Conservation (phyloP, 78 protist species). For the Speleostelium caveatum region DNA sequence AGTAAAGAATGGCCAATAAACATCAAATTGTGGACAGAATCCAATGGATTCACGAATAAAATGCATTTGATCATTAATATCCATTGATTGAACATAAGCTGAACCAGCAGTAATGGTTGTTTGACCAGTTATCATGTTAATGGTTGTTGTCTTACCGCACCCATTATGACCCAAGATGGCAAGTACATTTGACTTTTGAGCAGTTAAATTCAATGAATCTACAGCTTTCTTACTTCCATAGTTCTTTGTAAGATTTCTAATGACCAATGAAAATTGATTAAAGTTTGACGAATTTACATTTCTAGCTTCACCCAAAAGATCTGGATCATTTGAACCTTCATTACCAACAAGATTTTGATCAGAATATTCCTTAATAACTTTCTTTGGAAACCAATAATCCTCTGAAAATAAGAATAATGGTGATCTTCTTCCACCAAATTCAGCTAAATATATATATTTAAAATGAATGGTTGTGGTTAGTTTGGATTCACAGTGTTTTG, state of each 20-base stretch:
- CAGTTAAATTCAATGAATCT: not conserved
- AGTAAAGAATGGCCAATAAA: conserved; percentile 87
- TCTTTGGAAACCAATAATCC: conserved; percentile 5
- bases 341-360: not conserved
- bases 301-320: not conserved
- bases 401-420: not conserved
- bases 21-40: conserved; percentile 85
- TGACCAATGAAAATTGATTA: conserved; percentile 1
- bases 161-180: conserved; percentile 74
- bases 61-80: not conserved
- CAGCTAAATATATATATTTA: no score
- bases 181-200: conserved; percentile 33
- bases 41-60: conserved; percentile 69
- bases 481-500: no score
- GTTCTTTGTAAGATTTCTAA: conserved; percentile 9
- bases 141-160: conserved; percentile 81
- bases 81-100: conserved; percentile 4
- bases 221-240: conserved; percentile 34
- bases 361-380: not conserved
- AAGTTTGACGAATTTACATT: conserved; percentile 1
- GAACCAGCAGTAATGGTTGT: conserved; percentile 3
- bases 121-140: conserved; percentile 88
- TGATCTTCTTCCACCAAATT: conserved; percentile 10
- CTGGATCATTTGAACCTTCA: not conserved
- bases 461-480: no score